These are phyloP conservation scores for Mortierella sp. DNA, from an alignment of 371 early-diverging fungal genomes.

Conservation along the genomic window DNA sequence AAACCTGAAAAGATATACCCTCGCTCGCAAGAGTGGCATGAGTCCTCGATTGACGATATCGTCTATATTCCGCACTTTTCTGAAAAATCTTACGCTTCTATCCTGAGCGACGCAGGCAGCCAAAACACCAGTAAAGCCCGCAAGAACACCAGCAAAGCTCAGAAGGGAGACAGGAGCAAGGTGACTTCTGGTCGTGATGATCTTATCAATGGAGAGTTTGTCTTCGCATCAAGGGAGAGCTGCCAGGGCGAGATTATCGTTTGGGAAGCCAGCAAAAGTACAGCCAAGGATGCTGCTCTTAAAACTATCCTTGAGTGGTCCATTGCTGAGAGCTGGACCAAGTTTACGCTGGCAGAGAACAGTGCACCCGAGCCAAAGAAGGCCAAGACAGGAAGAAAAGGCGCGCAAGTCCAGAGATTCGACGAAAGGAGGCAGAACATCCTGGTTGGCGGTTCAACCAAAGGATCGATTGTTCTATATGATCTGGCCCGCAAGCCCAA, in stretches of 20 bases:
- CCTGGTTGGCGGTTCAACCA: conserved; percentile 37
- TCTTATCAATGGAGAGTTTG: conserved; percentile 50
- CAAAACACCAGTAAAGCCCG: conserved; percentile 50
- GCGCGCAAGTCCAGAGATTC: not conserved
- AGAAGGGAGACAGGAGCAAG: conserved; percentile 12
- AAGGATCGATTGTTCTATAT: conserved; percentile 33
- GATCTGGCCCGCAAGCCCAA: conserved; percentile 28
- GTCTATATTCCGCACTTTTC: conserved; percentile 51
- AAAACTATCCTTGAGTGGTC: conserved; percentile 51
- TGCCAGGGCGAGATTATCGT: conserved; percentile 51
- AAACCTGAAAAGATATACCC: conserved; percentile 55
- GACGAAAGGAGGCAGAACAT: conserved; percentile 21
- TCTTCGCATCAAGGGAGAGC: conserved; percentile 45
- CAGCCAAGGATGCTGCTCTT: conserved; percentile 35
- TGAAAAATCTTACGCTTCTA: conserved; percentile 23
- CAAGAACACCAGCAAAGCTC: conserved; percentile 31
- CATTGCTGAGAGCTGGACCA: conserved; percentile 45
- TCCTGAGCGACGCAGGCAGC: conserved; percentile 22
- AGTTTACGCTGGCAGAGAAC: conserved; percentile 47
- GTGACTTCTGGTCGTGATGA: conserved; percentile 49
- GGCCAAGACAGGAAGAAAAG: not conserved
- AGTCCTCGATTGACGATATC: conserved; percentile 68
- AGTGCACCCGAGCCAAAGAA: not conserved
- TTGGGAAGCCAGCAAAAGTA: conserved; percentile 47
- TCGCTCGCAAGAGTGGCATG: conserved; percentile 69